Conservation (phyloP, 306 rosid genomes). For the Carpinus fangiana region DNA sequence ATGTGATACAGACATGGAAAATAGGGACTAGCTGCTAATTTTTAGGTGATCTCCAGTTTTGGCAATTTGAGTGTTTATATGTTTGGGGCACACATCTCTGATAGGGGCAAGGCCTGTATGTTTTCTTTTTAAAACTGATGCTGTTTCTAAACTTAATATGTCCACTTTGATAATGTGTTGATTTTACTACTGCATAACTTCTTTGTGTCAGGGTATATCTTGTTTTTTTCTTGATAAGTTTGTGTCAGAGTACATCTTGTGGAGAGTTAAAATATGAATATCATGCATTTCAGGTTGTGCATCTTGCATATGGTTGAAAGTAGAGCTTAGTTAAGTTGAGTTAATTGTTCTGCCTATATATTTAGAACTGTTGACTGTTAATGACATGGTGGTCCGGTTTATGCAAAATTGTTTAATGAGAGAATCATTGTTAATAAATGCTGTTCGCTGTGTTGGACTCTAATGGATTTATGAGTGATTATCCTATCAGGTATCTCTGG, state of each 20-base stretch:
- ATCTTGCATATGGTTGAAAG: neutral
- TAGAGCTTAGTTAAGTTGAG: neutral
- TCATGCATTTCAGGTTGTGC: neutral
- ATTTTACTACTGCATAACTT: neutral
- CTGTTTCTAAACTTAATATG: neutral
- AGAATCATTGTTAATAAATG: neutral
- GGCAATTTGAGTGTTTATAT: neutral
- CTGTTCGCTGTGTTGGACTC: neutral
- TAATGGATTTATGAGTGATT: conserved; percentile 13
- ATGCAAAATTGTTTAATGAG: neutral
- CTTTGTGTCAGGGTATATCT: neutral
- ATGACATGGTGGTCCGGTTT: neutral
- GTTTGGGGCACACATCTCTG: neutral
- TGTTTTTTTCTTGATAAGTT: no score
- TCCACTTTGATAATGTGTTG: neutral
- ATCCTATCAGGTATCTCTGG: conserved; percentile 77
- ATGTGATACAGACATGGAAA: neutral
- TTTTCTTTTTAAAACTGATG: neutral
- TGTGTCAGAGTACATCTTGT: no score
- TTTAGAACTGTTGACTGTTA: neutral
- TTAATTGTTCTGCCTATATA: neutral
- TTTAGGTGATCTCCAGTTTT: neutral
- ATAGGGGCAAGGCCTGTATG: no score
- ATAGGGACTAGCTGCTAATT: neutral
- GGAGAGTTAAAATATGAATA: neutral